Conservation (phyloP, 2,329 filamentous ascomycete genomes). For the Periconia digitata region DNA sequence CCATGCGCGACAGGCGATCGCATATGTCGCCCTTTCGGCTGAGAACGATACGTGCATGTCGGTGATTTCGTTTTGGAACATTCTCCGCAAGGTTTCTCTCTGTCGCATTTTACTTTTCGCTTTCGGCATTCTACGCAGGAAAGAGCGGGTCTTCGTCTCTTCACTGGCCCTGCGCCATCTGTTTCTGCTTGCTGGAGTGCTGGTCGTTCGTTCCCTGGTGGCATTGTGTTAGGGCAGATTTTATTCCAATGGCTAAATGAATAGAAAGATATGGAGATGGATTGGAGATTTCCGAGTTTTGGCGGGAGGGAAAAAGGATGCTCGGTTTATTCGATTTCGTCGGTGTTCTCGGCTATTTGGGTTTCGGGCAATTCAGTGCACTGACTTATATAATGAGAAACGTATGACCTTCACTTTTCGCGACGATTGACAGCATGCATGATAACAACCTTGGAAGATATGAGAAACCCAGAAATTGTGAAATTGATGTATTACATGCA, state of each 20-base stretch:
- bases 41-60: slow-evolving; percentile 28
- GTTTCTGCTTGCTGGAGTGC: slow-evolving; percentile 11
- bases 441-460: no score
- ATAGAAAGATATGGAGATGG: not conserved
- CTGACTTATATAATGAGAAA: not conserved
- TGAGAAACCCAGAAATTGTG: no score
- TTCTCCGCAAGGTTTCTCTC: slow-evolving; percentile 25
- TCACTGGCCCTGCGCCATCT: slow-evolving; percentile 21
- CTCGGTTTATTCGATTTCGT: not conserved
- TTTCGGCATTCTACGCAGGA: slow-evolving; percentile 33
- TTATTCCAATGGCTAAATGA: not conserved
- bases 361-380: not conserved
- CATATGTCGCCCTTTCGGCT: not conserved
- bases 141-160: slow-evolving; percentile 29
- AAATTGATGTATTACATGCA: no score
- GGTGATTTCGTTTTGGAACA: slow-evolving; percentile 23
- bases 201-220: not conserved
- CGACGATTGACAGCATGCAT: no score
- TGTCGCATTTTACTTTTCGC: slow-evolving; percentile 35
- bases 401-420: no score
- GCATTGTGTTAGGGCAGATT: not conserved
- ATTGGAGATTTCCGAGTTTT: no score
- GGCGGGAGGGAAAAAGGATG: not conserved
- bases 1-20: not conserved
- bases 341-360: not conserved